Evolutionary conservation across 2,329 filamentous ascomycete species (phyloP).

Genomic region (Aspergillus intermedius): DNA sequence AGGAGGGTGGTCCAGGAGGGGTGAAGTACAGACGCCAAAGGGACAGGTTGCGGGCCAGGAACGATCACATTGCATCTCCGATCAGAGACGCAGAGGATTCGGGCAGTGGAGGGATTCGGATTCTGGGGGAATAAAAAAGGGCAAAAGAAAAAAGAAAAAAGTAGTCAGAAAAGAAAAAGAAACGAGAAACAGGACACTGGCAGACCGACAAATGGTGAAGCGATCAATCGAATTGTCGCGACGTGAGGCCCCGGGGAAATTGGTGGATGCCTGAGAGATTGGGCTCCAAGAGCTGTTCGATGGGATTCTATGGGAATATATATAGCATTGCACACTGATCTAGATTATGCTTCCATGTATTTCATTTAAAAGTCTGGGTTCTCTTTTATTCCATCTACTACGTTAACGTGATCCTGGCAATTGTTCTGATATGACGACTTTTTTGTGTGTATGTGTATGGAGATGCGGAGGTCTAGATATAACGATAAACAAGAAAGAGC

Average conservation of each 20-base stretch:
- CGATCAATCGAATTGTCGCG: neutral
- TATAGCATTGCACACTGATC: too few relatives aligned
- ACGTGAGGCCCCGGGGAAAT: neutral
- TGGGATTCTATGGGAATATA: neutral
- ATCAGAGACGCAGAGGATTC: neutral
- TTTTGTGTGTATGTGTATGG: too few relatives aligned
- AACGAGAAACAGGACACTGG: neutral
- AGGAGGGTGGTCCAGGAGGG: neutral
- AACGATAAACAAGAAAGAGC: too few relatives aligned
- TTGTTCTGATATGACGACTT: too few relatives aligned
- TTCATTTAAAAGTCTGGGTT: too few relatives aligned
- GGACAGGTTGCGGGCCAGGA: slow-evolving; percentile 14
- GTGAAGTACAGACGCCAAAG: slow-evolving; percentile 2
- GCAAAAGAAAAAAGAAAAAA: neutral
- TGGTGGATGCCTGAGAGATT: neutral
- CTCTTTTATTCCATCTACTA: too few relatives aligned
- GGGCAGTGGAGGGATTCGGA: neutral
- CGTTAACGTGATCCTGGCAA: too few relatives aligned
- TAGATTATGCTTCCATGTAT: too few relatives aligned
- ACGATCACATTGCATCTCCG: slow-evolving; percentile 28
- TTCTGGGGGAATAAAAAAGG: neutral
- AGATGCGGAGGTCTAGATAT: too few relatives aligned
- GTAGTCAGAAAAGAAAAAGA: neutral
- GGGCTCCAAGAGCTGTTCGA: neutral
- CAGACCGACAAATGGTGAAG: neutral